A percentile compares a stretch with the other conserved stretches of the same genome.
Evolutionary conservation across 352 stramenopile species (phyloP).

Genomic region (Phytophthora boehmeriae): DNA sequence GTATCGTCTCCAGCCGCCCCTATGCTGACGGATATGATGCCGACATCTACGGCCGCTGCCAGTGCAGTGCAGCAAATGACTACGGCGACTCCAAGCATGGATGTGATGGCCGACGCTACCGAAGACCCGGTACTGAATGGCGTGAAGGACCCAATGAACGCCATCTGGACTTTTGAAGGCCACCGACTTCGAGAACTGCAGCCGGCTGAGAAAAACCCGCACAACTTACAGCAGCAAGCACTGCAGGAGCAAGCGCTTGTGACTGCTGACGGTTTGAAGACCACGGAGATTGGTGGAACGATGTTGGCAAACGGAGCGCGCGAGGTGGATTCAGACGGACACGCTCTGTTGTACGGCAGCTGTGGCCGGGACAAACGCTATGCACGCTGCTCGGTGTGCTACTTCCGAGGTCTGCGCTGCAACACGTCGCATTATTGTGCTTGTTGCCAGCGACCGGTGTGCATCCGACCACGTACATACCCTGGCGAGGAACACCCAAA

Average conservation of each 20-base stretch:
- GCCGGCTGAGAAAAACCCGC: conserved; percentile 44
- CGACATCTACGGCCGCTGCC: neutral
- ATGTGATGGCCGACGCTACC: conserved; percentile 18
- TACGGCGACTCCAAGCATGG: conserved; percentile 14
- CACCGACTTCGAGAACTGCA: conserved; percentile 57
- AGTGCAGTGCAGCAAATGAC: conserved; percentile 1
- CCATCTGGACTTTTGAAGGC: conserved; percentile 69
- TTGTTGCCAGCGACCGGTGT: conserved; percentile 76
- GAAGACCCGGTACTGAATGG: conserved; percentile 18
- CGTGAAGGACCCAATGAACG: conserved; percentile 59
- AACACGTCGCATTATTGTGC: conserved; percentile 75
- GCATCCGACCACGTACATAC: conserved; percentile 69
- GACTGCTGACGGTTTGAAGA: conserved; percentile 14
- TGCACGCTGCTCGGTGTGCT: conserved; percentile 74
- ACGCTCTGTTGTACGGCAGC: conserved; percentile 61
- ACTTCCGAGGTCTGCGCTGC: conserved; percentile 68
- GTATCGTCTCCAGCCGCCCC: conserved; percentile 10
- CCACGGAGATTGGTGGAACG: conserved; percentile 13
- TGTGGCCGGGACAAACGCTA: conserved; percentile 77
- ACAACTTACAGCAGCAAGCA: conserved; percentile 20
- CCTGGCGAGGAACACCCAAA: conserved; percentile 71
- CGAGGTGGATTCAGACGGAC: conserved; percentile 50
- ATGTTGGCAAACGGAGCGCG: neutral
- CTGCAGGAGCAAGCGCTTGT: conserved; percentile 17
- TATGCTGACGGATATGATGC: conserved; percentile 26